These are phyloP conservation scores for Leishmania turanica DNA, from an alignment of 208 protist genomes.

Conservation along the genomic window DNA sequence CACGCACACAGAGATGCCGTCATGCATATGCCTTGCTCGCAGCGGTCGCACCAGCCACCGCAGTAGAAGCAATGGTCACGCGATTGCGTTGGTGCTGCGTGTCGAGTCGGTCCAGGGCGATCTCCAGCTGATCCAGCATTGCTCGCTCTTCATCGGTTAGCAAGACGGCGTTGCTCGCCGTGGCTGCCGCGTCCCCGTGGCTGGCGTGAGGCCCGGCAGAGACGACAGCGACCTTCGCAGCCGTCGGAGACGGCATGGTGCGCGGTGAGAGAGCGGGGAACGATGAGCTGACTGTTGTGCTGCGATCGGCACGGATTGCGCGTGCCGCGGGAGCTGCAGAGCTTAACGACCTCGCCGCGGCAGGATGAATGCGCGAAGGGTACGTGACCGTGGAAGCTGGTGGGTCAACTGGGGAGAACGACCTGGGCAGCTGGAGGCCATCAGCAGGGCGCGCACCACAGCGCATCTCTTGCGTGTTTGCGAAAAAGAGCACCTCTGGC, in stretches of 20 bases:
- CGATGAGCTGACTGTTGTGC: slow-evolving; percentile 2
- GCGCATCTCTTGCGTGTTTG: not conserved
- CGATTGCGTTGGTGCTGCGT: slow-evolving; percentile 13
- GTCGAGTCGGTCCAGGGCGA: slow-evolving; percentile 21
- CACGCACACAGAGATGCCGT: not conserved
- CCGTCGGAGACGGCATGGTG: not conserved
- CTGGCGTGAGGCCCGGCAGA: not conserved
- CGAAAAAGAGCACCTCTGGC: not conserved
- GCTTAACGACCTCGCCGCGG: not conserved
- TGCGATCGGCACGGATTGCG: not conserved
- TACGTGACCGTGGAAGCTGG: not conserved
- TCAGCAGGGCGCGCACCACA: not conserved
- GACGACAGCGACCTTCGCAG: no score
- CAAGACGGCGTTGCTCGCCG: slow-evolving; percentile 13
- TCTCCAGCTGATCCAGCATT: slow-evolving; percentile 30
- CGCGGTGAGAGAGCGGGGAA: not conserved
- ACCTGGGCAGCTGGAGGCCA: not conserved
- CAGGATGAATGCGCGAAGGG: not conserved
- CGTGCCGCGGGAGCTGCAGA: not conserved
- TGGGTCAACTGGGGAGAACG: not conserved
- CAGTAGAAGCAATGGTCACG: not conserved
- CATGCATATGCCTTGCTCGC: not conserved
- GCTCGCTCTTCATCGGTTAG: slow-evolving; percentile 25
- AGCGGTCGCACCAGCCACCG: not conserved
- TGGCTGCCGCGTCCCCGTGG: not conserved